Evolutionary conservation across 768 basidiomycete species (phyloP).

Genomic region (Trametes cubensis): DNA sequence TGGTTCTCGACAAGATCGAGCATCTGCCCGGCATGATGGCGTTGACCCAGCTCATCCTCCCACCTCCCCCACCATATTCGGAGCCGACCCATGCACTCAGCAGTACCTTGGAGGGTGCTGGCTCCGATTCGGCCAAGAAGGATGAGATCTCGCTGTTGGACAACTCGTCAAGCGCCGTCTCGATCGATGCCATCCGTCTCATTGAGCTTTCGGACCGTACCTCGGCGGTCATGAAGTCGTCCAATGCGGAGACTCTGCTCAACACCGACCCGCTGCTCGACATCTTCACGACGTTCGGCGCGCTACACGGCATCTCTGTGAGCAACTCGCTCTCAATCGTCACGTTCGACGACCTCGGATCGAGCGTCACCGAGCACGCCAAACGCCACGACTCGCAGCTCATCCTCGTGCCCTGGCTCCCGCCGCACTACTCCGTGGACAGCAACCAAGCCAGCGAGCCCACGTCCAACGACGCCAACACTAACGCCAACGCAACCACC

Average conservation of each 20-base stretch:
- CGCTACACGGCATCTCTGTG: conserved; percentile 68
- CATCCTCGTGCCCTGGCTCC: conserved; percentile 83
- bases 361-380: conserved; percentile 71
- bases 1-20: conserved; percentile 89
- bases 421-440: conserved; percentile 34
- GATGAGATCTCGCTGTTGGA: conserved; percentile 3
- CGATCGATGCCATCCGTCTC: conserved; percentile 78
- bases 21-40: conserved; percentile 90
- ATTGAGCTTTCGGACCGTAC: conserved; percentile 79
- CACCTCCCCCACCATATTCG: conserved; percentile 32
- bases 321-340: conserved; percentile 73
- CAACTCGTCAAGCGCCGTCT: conserved; percentile 35
- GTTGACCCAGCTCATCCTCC: conserved; percentile 78
- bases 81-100: neutral
- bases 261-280: conserved; percentile 72
- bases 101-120: neutral
- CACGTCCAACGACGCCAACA: conserved; percentile 11
- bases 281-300: conserved; percentile 77
- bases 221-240: conserved; percentile 65
- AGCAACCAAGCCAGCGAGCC: conserved; percentile 20
- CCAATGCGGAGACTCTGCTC: conserved; percentile 66
- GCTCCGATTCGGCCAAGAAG: conserved; percentile 8
- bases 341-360: conserved; percentile 71
- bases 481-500: neutral
- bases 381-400: conserved; percentile 62